Conservation (phyloP, 108 stramenopile genomes). For the Cyclotella distinguenda region DNA sequence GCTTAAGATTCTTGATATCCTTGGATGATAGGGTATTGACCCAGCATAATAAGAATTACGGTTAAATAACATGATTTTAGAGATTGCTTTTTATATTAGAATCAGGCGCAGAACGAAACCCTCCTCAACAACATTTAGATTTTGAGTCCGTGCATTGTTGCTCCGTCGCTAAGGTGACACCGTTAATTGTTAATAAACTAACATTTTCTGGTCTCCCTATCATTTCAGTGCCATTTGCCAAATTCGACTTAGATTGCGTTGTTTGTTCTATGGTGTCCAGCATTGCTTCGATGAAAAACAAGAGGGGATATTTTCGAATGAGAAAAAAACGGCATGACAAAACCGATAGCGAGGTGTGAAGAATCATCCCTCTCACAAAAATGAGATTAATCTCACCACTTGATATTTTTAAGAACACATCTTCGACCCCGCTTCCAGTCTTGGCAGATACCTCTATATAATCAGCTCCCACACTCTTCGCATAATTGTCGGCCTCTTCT, state of each 20-base stretch:
- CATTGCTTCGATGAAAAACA: constrained; percentile 12
- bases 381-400: constrained; percentile 3
- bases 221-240: constrained; percentile 10
- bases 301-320: neutral
- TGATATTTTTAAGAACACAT: constrained; percentile 31
- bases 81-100: too few species aligned
- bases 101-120: neutral
- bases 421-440: constrained; percentile 28
- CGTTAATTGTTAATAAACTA: neutral
- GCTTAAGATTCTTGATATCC: too few species aligned
- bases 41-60: too few species aligned
- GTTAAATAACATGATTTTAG: too few species aligned
- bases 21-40: too few species aligned
- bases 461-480: constrained; percentile 45
- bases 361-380: too few species aligned
- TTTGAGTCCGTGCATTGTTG: neutral
- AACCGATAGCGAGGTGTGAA: too few species aligned
- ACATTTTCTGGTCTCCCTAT: constrained; percentile 1
- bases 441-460: constrained; percentile 85
- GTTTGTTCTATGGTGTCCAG: constrained; percentile 23
- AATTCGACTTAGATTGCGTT: constrained; percentile 14
- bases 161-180: neutral
- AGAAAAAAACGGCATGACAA: too few species aligned
- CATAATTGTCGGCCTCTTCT: constrained; percentile 20
- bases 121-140: constrained; percentile 13